Evolutionary conservation across 345 rosid genomes (phyloP), one percentile per base, ranked within the genome.

Genomic region (Ceriops zippeliana): DNA sequence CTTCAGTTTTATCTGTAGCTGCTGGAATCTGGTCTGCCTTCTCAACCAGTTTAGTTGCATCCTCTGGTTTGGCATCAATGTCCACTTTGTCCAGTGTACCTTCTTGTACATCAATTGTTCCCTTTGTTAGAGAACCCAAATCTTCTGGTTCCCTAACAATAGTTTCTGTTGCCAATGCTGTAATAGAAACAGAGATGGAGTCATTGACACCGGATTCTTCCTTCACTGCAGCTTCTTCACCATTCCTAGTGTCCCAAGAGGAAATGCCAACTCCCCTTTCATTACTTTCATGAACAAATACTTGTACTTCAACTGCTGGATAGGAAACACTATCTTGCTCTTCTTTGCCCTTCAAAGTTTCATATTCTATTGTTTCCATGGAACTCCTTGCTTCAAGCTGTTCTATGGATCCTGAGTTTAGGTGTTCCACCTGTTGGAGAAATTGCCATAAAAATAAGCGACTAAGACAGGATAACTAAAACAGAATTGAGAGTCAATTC

Each of bases 131-230:
- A 38, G 60, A 46, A 49, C 69, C 34, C 57, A 46, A 52, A 73
- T 49, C 77, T 81, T 77, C 79, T 16, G 52, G 22, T 73, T 66
- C 81, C 21, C 51, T 54, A 5, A 52, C 7, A 5, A 26, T 57
- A 26, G 28, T 68, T 75, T 69, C 82, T 75, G 73, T 67, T 47
- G 68, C 62, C 21, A 22, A 63, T 26, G 21, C 49, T 24, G 53
- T 58, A 63, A 31, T 38, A 1, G 37, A 34, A 34, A 34, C 37
- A 34, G 37, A 34, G 37, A 34, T 34, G 37, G 37, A 34, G 8
- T 66, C 52, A 17, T 34, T 34, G 15, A 58, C 32, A 31, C 15
- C 1, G 1, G 22, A 38, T 38, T 32, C 52, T 72, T 62, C 73
- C 49, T 54, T 68, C 32, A 19, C 70, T 31, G 28, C 27, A 20